These are phyloP conservation scores for Taphrina deformans DNA, from an alignment of 1,139 yeast species.

Conservation along the genomic window DNA sequence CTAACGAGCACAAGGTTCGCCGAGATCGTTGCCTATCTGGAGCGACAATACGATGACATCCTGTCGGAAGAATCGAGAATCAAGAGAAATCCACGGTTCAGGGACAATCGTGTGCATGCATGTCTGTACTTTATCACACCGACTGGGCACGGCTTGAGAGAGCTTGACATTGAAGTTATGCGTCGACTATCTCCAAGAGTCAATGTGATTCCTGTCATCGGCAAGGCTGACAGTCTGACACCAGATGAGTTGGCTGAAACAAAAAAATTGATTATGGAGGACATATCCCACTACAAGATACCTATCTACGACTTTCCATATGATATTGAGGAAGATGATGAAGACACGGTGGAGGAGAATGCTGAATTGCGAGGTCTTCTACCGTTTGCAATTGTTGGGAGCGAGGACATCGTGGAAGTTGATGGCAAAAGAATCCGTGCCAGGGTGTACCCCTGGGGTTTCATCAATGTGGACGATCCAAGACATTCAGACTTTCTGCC, in stretches of 20 bases:
- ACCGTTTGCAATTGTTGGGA: conserved; percentile 88
- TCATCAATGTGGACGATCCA: conserved; percentile 82
- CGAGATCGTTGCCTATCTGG: conserved; percentile 72
- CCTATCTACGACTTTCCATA: conserved; percentile 82
- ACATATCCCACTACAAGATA: conserved; percentile 70
- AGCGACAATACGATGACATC: conserved; percentile 88
- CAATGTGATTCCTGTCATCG: conserved; percentile 82
- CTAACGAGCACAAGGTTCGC: conserved; percentile 51
- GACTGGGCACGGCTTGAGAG: conserved; percentile 74
- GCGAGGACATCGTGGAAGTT: conserved; percentile 60
- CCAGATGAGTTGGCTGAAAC: conserved; percentile 66
- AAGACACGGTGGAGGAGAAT: conserved; percentile 78
- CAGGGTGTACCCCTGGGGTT: conserved; percentile 93
- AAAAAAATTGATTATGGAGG: conserved; percentile 66
- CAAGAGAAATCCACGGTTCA: conserved; percentile 74
- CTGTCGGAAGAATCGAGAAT: conserved; percentile 88
- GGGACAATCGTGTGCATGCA: conserved; percentile 72
- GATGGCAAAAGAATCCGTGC: conserved; percentile 69
- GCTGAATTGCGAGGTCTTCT: conserved; percentile 68
- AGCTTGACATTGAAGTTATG: conserved; percentile 75
- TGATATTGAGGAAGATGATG: conserved; percentile 55
- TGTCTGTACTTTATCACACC: conserved; percentile 70
- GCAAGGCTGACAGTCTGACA: conserved; percentile 86
- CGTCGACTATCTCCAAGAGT: conserved; percentile 74
- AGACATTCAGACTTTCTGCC: conserved; percentile 80